phyloP scores from a whole-genome alignment of 1,284 basidiomycete species.

The Malassezia arunalokei region DNA sequence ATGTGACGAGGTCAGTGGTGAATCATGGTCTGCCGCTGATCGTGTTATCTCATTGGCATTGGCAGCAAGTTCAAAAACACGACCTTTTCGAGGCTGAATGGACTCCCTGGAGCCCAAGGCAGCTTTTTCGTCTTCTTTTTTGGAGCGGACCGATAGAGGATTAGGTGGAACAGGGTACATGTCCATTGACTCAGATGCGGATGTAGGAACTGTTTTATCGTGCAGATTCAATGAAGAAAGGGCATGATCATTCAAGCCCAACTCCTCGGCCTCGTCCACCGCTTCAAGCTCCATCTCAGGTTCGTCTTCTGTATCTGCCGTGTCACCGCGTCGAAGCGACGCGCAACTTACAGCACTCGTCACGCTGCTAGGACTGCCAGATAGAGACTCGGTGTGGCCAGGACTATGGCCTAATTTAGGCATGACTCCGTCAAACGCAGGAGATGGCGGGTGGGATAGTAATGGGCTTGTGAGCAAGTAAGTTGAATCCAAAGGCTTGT shows the following conservation, averaged over 20 bases:
- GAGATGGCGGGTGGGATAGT: no score
- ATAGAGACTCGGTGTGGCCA: constrained; percentile 10
- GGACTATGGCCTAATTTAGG: constrained; percentile 10
- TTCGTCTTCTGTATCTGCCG: constrained; percentile 41
- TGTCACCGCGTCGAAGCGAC: constrained; percentile 26
- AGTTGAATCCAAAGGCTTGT: no score
- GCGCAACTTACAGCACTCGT: constrained; percentile 30
- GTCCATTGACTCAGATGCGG: neutral
- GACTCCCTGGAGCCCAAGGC: neutral
- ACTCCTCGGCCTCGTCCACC: constrained; percentile 33
- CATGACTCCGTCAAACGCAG: neutral
- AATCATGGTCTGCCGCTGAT: neutral
- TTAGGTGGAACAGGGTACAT: neutral
- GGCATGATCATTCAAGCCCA: constrained; percentile 20
- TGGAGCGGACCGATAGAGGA: neutral
- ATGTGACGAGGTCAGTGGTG: neutral
- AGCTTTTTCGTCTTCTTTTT: neutral
- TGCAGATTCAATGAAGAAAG: constrained; percentile 28
- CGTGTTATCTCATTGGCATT: neutral
- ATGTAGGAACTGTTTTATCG: neutral
- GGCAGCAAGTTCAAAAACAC: constrained; percentile 28
- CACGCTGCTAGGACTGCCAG: constrained; percentile 31
- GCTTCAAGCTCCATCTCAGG: constrained; percentile 31
- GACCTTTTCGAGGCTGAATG: constrained; percentile 23
- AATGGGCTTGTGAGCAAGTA: no score